These are phyloP conservation scores for Paratinospora sagittata DNA, from an alignment of 164 flowering plant species.

Conservation along the genomic window DNA sequence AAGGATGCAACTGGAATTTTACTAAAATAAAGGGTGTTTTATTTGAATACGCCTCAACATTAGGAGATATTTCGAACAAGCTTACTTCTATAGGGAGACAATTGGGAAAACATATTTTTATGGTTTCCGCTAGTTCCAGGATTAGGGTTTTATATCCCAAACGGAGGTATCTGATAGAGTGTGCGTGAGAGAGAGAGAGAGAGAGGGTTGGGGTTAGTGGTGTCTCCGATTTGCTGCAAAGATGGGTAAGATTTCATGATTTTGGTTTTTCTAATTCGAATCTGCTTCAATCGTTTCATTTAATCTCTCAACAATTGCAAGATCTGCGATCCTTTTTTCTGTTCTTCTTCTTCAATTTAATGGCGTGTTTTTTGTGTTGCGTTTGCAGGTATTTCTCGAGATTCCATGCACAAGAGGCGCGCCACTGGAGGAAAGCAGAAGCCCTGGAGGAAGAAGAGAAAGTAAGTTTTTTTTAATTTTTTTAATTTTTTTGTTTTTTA, in stretches of 20 bases:
- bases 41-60: no score
- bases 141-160: no score
- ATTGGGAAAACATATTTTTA: no score
- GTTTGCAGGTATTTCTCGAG: conserved; percentile 49
- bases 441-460: conserved; percentile 64
- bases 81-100: no score
- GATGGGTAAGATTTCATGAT: background rate
- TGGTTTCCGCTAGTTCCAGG: no score
- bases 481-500: background rate
- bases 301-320: background rate
- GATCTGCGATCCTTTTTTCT: background rate
- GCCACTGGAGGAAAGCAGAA: conserved; percentile 71
- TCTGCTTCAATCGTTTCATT: background rate
- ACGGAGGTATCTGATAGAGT: no score
- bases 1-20: no score
- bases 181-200: no score
- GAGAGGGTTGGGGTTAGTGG: no score
- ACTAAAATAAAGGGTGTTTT: no score
- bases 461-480: conserved; percentile 33
- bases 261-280: background rate
- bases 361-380: background rate
- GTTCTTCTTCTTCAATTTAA: no score
- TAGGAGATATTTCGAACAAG: no score
- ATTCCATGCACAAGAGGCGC: conserved; percentile 68
- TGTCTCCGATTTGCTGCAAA: background rate